These are phyloP conservation scores for Tylopilus felleus DNA, from an alignment of 768 basidiomycete species.

Conservation along the genomic window DNA sequence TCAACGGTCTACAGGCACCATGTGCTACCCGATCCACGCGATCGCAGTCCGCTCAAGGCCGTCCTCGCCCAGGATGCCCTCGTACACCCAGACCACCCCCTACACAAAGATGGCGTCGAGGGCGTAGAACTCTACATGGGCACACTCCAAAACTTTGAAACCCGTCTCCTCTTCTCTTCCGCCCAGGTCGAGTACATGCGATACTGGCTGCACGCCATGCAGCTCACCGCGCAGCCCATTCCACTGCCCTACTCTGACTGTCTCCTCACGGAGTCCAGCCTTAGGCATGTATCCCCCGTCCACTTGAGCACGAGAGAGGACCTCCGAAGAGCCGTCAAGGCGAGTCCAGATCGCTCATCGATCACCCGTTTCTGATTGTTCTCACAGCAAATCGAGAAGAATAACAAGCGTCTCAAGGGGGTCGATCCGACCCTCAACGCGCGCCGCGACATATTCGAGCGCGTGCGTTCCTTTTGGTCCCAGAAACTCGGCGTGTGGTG, in stretches of 20 bases:
- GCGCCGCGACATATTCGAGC: constrained; percentile 66
- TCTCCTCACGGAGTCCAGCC: constrained; percentile 56
- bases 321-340: constrained; percentile 61
- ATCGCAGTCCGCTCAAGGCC: constrained; percentile 63
- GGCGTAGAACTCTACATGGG: constrained; percentile 73
- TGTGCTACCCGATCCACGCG: constrained; percentile 54
- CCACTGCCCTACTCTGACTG: constrained; percentile 79
- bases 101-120: constrained; percentile 57
- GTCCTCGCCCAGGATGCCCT: constrained; percentile 69
- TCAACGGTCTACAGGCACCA: constrained; percentile 43
- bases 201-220: constrained; percentile 78
- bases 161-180: constrained; percentile 78
- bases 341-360: constrained; percentile 19
- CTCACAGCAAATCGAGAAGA: constrained; percentile 69
- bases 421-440: constrained; percentile 50
- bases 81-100: constrained; percentile 68
- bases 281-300: constrained; percentile 57
- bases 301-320: constrained; percentile 51
- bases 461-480: constrained; percentile 59
- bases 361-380: background rate
- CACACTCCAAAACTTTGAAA: constrained; percentile 71
- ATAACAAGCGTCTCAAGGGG: constrained; percentile 74
- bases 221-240: constrained; percentile 58
- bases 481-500: constrained; percentile 68
- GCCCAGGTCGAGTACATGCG: constrained; percentile 82